Evolutionary conservation across 2,329 filamentous ascomycete species (phyloP).

Genomic region (Eutypella sp.): DNA sequence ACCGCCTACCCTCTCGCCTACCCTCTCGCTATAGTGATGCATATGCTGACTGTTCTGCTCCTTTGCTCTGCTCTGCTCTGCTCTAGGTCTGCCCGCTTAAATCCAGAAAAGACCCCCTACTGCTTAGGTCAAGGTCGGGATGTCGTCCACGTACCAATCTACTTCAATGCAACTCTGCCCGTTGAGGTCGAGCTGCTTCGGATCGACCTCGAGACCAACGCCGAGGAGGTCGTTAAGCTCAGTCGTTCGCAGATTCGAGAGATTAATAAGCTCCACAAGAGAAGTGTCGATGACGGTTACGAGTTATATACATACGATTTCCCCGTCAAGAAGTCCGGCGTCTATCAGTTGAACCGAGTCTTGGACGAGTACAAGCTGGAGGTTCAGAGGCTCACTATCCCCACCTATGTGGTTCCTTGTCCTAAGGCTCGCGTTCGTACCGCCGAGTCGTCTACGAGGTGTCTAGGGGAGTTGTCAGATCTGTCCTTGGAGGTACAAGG

Average conservation of each 20-base stretch:
- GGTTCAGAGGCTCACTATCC: conserved; percentile 69
- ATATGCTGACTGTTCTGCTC: conserved; percentile 25
- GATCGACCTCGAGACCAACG: conserved; percentile 74
- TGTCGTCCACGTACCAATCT: conserved; percentile 69
- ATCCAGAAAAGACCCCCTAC: conserved; percentile 74
- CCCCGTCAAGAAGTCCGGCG: conserved; percentile 75
- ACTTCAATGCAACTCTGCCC: conserved; percentile 89
- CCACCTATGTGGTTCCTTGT: conserved; percentile 81
- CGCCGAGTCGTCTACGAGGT: conserved; percentile 61
- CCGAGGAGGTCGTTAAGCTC: conserved; percentile 75
- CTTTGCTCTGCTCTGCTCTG: no score
- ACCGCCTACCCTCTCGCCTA: neutral
- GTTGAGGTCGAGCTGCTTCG: conserved; percentile 85
- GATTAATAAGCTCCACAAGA: conserved; percentile 64
- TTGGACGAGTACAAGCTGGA: conserved; percentile 92
- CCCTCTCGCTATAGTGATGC: conserved; percentile 3
- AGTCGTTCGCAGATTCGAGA: conserved; percentile 67
- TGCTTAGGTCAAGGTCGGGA: conserved; percentile 66
- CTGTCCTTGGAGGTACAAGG: conserved; percentile 78
- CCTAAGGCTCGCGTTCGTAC: conserved; percentile 71
- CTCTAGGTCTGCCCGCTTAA: conserved; percentile 72
- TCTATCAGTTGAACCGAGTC: conserved; percentile 81
- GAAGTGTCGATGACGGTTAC: conserved; percentile 59
- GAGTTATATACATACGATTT: conserved; percentile 66
- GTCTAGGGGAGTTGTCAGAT: conserved; percentile 82